Evolutionary conservation across 495 filamentous ascomycete species (phyloP), one percentile per base, ranked within the genome.

Genomic region (Aspergillus ostianus): DNA sequence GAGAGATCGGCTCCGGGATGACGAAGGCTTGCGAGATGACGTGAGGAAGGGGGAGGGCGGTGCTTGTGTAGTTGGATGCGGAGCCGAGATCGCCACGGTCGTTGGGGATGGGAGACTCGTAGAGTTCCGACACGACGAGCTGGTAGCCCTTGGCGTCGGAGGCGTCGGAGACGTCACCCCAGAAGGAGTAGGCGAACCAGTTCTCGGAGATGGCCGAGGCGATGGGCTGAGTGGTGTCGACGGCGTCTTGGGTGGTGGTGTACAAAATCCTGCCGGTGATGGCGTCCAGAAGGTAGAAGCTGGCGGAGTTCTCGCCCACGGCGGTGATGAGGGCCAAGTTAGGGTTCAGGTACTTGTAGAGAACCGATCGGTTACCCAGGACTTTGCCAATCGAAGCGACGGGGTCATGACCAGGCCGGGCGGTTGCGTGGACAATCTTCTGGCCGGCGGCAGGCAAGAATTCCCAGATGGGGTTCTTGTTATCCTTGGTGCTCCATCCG

Each of bases 261-360:
- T 93, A 76, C 3, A 99, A 78, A 20, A 96, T 72, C 51, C 84
- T 80, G 46, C 95, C 95, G 19, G 93, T 93, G 8, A 95, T 84
- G 2, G 90, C 88, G 71, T 98, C 93, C 44, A 99, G 76, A 20
- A 98, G 80, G 64, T 95, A 92, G 61, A 97, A 81, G 1, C 84
- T 84, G 8, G 88, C 86, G 2, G 80, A 71, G 21, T 74, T 72
- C 36, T 86, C 81, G 55, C 87, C 76, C 18, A 86, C 77, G 8
- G 91, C 83, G 0, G 90, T 90, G 53, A 97, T 79, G 0, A 96
- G 84, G 7, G 92, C 77, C 6, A 93, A 79, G 72, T 98, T 97
- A 1, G 90, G 87, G 74, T 92, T 94, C 23, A 99, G 77, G 70
- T 97, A 97, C 77, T 99, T 99, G 84, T 98, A 99, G 59, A 96